phyloP scores from a whole-genome alignment of 495 filamentous ascomycete genomes.

The Niebla homalea region DNA sequence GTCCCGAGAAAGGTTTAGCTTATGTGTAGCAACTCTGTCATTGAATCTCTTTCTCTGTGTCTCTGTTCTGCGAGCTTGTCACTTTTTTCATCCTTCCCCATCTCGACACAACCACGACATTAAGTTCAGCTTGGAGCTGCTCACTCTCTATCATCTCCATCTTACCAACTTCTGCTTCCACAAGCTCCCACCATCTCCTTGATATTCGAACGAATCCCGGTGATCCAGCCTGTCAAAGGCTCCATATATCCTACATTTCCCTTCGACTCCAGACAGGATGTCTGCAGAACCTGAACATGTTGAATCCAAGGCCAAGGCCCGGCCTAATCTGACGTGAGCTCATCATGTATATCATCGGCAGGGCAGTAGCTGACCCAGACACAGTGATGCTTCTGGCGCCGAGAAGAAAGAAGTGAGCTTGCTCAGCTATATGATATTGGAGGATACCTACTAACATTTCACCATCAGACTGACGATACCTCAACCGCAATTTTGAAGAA shows the following conservation, averaged over 20 bases:
- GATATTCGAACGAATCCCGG: neutral
- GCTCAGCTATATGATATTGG: conserved; percentile 4
- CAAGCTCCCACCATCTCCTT: neutral
- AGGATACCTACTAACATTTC: conserved; percentile 21
- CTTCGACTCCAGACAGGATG: conserved; percentile 31
- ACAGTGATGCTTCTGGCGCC: conserved; percentile 77
- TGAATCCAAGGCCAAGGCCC: conserved; percentile 73
- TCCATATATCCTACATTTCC: neutral
- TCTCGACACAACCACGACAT: neutral
- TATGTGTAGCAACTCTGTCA: conserved; percentile 1
- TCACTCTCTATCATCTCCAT: too few relatives aligned
- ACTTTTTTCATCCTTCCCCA: neutral
- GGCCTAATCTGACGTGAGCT: conserved; percentile 80
- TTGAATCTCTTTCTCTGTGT: neutral
- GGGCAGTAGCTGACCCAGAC: conserved; percentile 12
- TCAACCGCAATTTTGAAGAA: conserved; percentile 98
- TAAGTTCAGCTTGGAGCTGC: too few relatives aligned
- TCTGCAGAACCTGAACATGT: conserved; percentile 60
- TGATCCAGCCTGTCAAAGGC: neutral
- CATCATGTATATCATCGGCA: neutral
- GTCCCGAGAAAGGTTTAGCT: neutral
- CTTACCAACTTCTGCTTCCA: neutral
- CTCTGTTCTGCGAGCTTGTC: neutral
- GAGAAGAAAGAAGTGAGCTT: conserved; percentile 68
- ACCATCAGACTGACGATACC: conserved; percentile 65